Percentiles rank a stretch among this genome's conserved stretches.
These are phyloP conservation scores for Carex sylvatica DNA, from an alignment of 202 grass and related monocot species.

Conservation along the genomic window DNA sequence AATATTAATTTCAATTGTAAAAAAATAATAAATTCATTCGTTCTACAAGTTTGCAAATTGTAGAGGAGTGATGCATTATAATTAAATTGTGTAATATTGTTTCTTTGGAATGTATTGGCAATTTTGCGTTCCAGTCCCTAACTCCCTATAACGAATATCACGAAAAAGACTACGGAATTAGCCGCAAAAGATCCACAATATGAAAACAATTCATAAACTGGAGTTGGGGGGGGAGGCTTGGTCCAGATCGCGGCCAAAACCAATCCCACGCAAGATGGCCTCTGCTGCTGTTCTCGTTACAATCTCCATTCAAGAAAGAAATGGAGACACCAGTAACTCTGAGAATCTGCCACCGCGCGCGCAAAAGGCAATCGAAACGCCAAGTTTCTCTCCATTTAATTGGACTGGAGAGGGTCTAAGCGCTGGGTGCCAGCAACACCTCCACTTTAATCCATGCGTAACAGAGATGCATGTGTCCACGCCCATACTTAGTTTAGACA, in stretches of 20 bases:
- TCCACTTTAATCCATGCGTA: constrained; percentile 24
- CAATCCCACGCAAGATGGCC: constrained; percentile 30
- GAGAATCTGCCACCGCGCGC: not conserved
- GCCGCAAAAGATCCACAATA: not conserved
- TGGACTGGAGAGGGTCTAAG: constrained; percentile 12
- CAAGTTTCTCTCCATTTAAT: not conserved
- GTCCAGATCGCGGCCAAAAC: constrained; percentile 14
- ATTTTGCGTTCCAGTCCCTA: not conserved
- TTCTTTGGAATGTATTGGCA: not conserved
- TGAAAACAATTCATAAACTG: not conserved
- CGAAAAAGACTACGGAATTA: not conserved
- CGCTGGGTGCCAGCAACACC: not conserved
- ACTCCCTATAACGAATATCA: not conserved
- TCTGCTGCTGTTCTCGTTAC: not conserved
- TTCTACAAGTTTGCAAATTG: not conserved
- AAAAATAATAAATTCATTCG: not conserved
- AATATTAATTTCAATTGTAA: not conserved
- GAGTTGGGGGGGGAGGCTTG: not conserved
- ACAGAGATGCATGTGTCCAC: constrained; percentile 17
- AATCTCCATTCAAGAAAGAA: not conserved
- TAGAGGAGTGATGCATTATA: not conserved
- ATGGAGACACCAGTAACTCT: not conserved
- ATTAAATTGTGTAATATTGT: not conserved
- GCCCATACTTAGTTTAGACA: constrained; percentile 30
- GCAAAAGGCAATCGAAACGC: not conserved